Base-by-base conservation (phyloP, 2,329 filamentous ascomycete genomes). In the Colletotrichum liriopes region DNA sequence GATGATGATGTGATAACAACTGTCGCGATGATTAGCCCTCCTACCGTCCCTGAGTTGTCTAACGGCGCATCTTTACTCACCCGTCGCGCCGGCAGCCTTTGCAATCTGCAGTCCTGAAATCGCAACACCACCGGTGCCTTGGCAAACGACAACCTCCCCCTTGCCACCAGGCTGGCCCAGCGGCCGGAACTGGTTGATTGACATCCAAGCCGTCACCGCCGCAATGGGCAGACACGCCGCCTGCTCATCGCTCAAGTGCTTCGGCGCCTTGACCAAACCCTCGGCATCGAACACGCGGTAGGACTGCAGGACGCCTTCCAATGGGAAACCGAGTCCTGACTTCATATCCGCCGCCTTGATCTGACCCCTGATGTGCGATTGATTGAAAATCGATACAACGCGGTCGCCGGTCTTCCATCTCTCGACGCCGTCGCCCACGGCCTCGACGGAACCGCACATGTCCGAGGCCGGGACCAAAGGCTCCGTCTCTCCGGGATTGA, bases 391-490 rank as follows among this genome's bases (percentile, higher is more conserved):
- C 26, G 88, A 88, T 67, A 93, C 85, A 49, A 94, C 92, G n/a
- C 91, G 88, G 69, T 93, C 89, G 70, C 92, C 91, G 20, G 83
- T 80, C 65, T 85, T 84, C 83, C 89, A 89, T 43, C 77, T 75
- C 6, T 73, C 56, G 7, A 82, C 81, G 3, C 80, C 78, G 1
- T 88, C 81, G 3, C 81, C 78, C 12, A 84, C 82, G n/a, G 81
- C 83, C 2, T 88, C 82, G 56, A 94, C 83, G 11, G 85, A 85
- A 55, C 92, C 92, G 81, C 91, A 92, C 86, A 92, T 93, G 80
- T 94, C 92, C 29, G 91, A 92, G 80, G 90, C 92, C 1, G 91
- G 91, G 1, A 93, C 89, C 16, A 93, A 76, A 67, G 84, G 71
- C 65, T 81, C 65, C 64, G 79, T 73, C 71, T 82, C 77, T 47